Base-by-base conservation (phyloP, 805 yeast genomes). In the Saccharomyces eubayanus region DNA sequence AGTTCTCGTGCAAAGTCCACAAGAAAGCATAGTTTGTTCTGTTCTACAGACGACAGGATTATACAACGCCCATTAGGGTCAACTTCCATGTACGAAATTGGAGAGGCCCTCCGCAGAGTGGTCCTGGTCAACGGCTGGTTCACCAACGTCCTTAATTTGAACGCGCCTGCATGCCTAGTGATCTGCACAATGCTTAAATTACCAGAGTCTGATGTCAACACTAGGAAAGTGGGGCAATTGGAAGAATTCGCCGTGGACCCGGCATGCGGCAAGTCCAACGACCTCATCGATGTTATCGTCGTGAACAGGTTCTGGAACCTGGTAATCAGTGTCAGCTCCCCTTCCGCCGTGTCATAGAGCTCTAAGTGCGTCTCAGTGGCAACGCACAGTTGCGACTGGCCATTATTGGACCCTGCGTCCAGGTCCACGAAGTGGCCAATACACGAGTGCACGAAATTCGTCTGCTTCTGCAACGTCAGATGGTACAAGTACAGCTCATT, bases 181-280 rank as follows among this genome's bases (percentile, higher is more conserved):
- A 54, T 49, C 21, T 49, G 29, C 6, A 53, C 21, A 0, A 87
- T 64, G 0, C 81, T 72, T 21, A 90, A 57, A 55, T 81, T 81
- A 0, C 97, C 97, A 1, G 95, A 79, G 63, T 91, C 97, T 0
- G 94, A 82, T 0, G 92, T 79, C 2, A 89, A 64, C 6, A 84
- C 77, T n/a, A 31, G 81, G 76, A 43, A 80, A 80, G 1, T 67
- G 60, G 11, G 71, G 62, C 6, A 80, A 43, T 41, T 71, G 69
- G 8, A 36, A 8, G 43, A 3, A 6, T 36, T 36, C 2, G 12
- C 21, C 24, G 24, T 36, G 6, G 43, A 36, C 24, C 43, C 43
- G 9, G 43, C 16, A 36, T 36, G 43, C 21, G 43, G 11, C 24
- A 36, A 16, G 24, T 36, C 24, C 11, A 36, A 16, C 24, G 43